phyloP scores from a whole-genome alignment of 805 yeast species.

The Wickerhamomyces rabaulensis region DNA sequence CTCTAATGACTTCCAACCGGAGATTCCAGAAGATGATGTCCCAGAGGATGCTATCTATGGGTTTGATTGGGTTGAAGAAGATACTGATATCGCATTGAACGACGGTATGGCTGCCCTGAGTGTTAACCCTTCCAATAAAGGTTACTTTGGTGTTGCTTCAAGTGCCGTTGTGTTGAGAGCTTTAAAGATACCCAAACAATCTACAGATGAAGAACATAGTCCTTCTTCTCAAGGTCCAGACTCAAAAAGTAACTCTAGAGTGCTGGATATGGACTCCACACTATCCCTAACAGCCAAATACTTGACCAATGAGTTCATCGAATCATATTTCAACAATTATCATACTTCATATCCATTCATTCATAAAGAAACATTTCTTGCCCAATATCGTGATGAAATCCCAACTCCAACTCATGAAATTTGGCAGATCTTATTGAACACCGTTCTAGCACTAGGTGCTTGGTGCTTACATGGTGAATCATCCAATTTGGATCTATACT shows the following conservation, averaged over 20 bases:
- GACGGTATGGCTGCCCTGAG: slow-evolving; percentile 68
- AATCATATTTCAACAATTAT: slow-evolving; percentile 51
- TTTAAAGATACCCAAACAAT: slow-evolving; percentile 31
- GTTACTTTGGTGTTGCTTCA: slow-evolving; percentile 64
- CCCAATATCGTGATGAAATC: slow-evolving; percentile 37
- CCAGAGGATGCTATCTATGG: slow-evolving; percentile 45
- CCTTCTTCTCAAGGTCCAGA: slow-evolving; percentile 13
- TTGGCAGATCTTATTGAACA: slow-evolving; percentile 51
- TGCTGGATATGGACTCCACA: slow-evolving; percentile 21
- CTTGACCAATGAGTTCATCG: slow-evolving; percentile 32
- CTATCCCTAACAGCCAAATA: slow-evolving; percentile 24
- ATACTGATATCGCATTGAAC: slow-evolving; percentile 29
- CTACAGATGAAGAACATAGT: slow-evolving; percentile 14
- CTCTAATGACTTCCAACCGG: slow-evolving; percentile 19
- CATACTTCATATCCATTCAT: slow-evolving; percentile 61
- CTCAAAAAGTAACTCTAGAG: slow-evolving; percentile 20
- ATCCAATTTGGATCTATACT: slow-evolving; percentile 46
- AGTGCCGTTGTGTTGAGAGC: slow-evolving; percentile 50
- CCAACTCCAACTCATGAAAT: slow-evolving; percentile 38
- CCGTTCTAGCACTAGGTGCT: slow-evolving; percentile 62
- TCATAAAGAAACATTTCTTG: slow-evolving; percentile 47
- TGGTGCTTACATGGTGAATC: slow-evolving; percentile 59
- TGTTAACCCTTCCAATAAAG: slow-evolving; percentile 45
- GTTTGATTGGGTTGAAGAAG: slow-evolving; percentile 57
- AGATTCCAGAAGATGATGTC: slow-evolving; percentile 29